Percentiles rank a stretch among this genome's conserved stretches.
Evolutionary conservation across 768 basidiomycete genomes (phyloP).

Genomic region (Coprinopsis sp.): DNA sequence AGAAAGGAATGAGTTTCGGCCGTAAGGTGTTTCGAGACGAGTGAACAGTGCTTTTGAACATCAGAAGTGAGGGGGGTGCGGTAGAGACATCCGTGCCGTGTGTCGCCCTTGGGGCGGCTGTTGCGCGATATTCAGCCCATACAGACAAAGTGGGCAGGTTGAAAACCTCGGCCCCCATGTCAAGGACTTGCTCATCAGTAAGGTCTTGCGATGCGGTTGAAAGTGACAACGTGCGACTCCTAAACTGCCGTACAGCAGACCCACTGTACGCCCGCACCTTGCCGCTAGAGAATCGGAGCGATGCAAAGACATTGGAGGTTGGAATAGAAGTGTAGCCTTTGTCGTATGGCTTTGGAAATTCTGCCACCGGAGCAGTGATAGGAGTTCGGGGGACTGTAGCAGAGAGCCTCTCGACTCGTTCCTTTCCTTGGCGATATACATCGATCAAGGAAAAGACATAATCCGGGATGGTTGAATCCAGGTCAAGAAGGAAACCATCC

Average conservation of each 20-base stretch:
- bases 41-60: conserved; percentile 87
- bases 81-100: conserved; percentile 29
- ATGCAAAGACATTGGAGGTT: conserved; percentile 58
- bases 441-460: conserved; percentile 80
- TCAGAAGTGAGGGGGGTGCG: conserved; percentile 47
- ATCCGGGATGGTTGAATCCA: conserved; percentile 76
- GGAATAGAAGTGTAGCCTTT: conserved; percentile 36
- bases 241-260: conserved; percentile 35
- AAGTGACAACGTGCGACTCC: conserved; percentile 26
- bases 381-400: conserved; percentile 47
- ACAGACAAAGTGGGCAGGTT: conserved; percentile 74
- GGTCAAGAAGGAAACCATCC: conserved; percentile 79
- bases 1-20: conserved; percentile 80
- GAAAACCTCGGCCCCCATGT: conserved; percentile 58
- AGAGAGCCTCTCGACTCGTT: conserved; percentile 65
- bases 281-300: conserved; percentile 80
- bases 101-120: conserved; percentile 38
- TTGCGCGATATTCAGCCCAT: conserved; percentile 77
- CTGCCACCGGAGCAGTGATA: conserved; percentile 17
- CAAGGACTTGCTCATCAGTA: conserved; percentile 50
- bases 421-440: conserved; percentile 79
- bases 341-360: conserved; percentile 17
- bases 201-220: conserved; percentile 35
- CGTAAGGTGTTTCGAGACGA: conserved; percentile 81
- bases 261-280: conserved; percentile 69